Base-by-base conservation (phyloP, 257 asterid species). In the Salvia rosmarinus region DNA sequence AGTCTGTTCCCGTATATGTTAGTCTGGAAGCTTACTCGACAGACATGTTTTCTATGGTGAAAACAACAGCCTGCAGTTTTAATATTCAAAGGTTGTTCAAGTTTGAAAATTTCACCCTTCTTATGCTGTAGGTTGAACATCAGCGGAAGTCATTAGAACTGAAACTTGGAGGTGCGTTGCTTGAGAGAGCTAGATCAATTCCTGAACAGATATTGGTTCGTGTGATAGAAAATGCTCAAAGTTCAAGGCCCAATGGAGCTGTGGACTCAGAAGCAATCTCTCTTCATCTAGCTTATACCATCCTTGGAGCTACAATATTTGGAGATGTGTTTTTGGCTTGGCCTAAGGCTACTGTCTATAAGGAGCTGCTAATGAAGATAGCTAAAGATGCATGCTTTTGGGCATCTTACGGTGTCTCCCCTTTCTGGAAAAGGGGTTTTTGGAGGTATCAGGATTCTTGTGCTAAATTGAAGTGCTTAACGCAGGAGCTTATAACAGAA, bases 271-370 rank as follows among this genome's bases (percentile, higher is more conserved):
- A 79, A 77, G 58, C 58, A 0, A 12, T 83, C 68, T 83, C 87
- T 71, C 79, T 74, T 60, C 79, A 43, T 49, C 75, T 83, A 62
- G 77, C 87, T 25, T 83, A 77, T 64, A 74, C 81, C 23, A 71
- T 80, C 42, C 75, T 79, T 12, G 87, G 82, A 51, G 62, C 75
- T 42, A 71, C 82, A 52, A 25, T 83, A 64, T 80, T 83, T 77
- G 84, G 87, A 54, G 84, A 83, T 65, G 39, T 25, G 6, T 83
- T 83, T 67, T 71, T 83, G 81, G 4, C 77, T 19, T 83, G 84
- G 87, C 80, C 87, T 0, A 67, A 80, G 75, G 87, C 79, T 62
- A 51, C 47, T 62, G 55, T 47, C 13, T 83, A 74, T 50, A 80
- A 79, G 67, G 84, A 71, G 82, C 70, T 83, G 70, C 71, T 83